Evolutionary conservation across 228 moss, liverwort and hornwort species (phyloP), one percentile per base, ranked within the genome.

Genomic region (Sphagnum magellanicum): DNA sequence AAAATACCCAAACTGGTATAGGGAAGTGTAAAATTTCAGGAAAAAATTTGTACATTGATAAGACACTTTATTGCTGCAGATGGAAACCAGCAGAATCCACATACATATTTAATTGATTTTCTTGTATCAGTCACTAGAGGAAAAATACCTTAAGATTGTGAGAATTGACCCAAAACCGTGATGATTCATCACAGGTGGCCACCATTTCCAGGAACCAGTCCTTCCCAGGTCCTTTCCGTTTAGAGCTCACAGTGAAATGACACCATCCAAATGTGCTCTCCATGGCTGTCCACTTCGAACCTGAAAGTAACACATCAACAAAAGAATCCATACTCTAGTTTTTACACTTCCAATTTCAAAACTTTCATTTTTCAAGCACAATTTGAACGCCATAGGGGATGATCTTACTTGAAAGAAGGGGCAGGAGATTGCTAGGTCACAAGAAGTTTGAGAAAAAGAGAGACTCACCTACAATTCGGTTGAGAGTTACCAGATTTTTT

Each of bases 241-340:
- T 97, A 0, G 91, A 91, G 59, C 84, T 77, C 6, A 91, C 93
- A 72, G 84, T 86, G 70, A 93, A 97, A 75, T 97, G 96, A 60
- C 91, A 93, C 93, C 91, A 91, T 67, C 93, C 93, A 70, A 93
- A 90, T 32, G 97, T 93, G 11, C 81, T 83, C 84, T 93, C 93
- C 88, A 90, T 93, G 55, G 93, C 97, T 64, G 93, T 93, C 97
- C 97, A 97, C 76, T 93, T 97, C 51, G 93, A 97, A 55, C 96
- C 92, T 95, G 69, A 65, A 49, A 57, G 50, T 70, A 78, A 64
- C 60, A 5, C n/a, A 68, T 63, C 8, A 55, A 55, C 55, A 55
- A 55, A 55, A 12, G 12, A 8, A 12, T 55, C 55, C 8, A 55
- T 55, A 55, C 8, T 12, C 55, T 55, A 55, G 55, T 55, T 8